Evolutionary conservation across 2,329 filamentous ascomycete genomes (phyloP).

Genomic region (Ceratocystis alfenasii): DNA sequence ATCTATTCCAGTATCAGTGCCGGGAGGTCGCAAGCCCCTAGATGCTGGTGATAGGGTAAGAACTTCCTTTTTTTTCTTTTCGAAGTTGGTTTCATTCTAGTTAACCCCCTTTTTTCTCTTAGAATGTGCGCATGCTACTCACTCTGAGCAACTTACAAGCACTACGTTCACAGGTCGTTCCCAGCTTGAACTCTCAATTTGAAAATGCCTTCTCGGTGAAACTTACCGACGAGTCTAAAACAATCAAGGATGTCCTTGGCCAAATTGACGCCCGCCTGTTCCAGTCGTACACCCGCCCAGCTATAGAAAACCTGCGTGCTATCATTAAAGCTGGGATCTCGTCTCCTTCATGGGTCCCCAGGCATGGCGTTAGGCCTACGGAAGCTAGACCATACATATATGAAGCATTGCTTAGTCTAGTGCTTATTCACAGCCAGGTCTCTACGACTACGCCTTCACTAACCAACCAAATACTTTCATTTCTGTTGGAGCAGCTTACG

Average conservation of each 20-base stretch:
- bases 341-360: conserved; percentile 58
- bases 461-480: conserved; percentile 69
- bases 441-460: conserved; percentile 66
- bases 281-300: conserved; percentile 76
- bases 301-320: conserved; percentile 53
- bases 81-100: not conserved
- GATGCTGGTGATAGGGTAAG: conserved; percentile 47
- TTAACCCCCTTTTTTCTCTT: conserved; percentile 16
- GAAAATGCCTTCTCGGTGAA: conserved; percentile 91
- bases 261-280: conserved; percentile 90
- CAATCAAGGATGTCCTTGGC: conserved; percentile 75
- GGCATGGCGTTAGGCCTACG: conserved; percentile 45
- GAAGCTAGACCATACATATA: conserved; percentile 84
- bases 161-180: conserved; percentile 70
- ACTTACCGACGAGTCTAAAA: conserved; percentile 84
- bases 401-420: conserved; percentile 68
- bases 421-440: conserved; percentile 84
- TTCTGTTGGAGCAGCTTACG: conserved; percentile 73
- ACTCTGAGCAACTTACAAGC: conserved; percentile 86
- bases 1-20: conserved; percentile 23
- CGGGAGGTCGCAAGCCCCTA: conserved; percentile 35
- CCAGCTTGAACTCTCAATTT: conserved; percentile 80
- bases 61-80: conserved; percentile 18
- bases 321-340: conserved; percentile 64
- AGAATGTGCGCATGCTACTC: conserved; percentile 87